These are phyloP conservation scores for Sclerotinia trifoliorum DNA, from an alignment of 2,329 filamentous ascomycete genomes.

Conservation along the genomic window DNA sequence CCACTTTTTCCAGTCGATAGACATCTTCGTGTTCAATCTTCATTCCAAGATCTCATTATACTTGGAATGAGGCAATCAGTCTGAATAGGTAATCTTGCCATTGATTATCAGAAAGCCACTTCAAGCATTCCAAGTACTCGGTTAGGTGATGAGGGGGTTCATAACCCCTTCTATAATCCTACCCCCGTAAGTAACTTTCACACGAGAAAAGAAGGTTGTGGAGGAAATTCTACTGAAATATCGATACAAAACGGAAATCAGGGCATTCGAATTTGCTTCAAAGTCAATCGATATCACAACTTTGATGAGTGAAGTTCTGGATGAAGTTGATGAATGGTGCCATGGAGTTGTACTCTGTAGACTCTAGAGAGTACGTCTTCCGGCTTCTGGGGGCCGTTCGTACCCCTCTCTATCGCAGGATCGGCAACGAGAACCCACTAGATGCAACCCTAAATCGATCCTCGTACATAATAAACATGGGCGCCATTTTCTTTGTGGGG, in stretches of 20 bases:
- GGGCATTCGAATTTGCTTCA: neutral
- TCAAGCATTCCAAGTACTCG: too few relatives aligned
- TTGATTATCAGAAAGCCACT: too few relatives aligned
- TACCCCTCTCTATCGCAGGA: constrained; percentile 3
- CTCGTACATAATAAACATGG: neutral
- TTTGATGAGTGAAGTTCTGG: too few relatives aligned
- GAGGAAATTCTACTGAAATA: neutral
- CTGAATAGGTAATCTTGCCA: too few relatives aligned
- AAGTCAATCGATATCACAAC: neutral
- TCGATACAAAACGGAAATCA: too few relatives aligned
- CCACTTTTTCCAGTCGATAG: neutral
- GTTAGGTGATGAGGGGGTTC: neutral
- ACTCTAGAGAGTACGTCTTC: neutral
- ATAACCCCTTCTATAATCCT: too few relatives aligned
- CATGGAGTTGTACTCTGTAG: too few relatives aligned
- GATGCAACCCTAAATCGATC: constrained; percentile 4
- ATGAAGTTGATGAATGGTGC: too few relatives aligned
- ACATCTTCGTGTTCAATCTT: neutral
- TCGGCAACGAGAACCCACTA: constrained; percentile 4
- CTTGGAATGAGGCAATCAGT: neutral
- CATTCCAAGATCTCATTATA: neutral
- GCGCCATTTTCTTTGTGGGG: neutral
- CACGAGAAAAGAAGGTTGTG: too few relatives aligned
- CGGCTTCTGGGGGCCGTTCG: neutral
- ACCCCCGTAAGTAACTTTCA: too few relatives aligned